Percentiles rank a stretch among this genome's conserved stretches.
These are phyloP conservation scores for Daldinia eschscholtzii DNA, from an alignment of 2,329 filamentous ascomycete genomes.

Conservation along the genomic window DNA sequence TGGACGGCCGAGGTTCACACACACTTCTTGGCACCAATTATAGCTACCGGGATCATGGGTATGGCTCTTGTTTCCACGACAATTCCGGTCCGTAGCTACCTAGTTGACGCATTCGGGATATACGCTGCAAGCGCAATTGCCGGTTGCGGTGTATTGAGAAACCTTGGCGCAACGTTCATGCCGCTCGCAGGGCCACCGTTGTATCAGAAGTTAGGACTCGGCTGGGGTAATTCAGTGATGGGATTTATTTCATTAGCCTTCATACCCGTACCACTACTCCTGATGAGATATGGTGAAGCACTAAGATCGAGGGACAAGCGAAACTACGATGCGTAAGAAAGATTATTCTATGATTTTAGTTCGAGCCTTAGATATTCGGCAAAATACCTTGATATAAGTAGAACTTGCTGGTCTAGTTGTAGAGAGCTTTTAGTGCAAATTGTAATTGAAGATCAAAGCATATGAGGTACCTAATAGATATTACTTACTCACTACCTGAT, in stretches of 20 bases:
- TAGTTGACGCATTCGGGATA: constrained; percentile 31
- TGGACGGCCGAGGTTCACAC: constrained; percentile 27
- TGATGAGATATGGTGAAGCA: constrained; percentile 47
- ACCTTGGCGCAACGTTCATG: constrained; percentile 58
- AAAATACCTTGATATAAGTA: not conserved
- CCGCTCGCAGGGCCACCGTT: constrained; percentile 64
- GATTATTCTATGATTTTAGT: not conserved
- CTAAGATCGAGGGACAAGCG: constrained; percentile 51
- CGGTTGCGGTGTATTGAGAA: constrained; percentile 61
- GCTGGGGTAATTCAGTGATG: constrained; percentile 40
- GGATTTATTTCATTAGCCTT: constrained; percentile 37
- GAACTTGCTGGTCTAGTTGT: not conserved
- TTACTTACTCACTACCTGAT: not conserved
- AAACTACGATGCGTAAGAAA: constrained; percentile 14
- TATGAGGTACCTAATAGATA: not conserved
- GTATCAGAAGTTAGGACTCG: constrained; percentile 48
- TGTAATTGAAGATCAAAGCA: not conserved
- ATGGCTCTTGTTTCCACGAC: constrained; percentile 26
- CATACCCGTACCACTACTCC: constrained; percentile 33
- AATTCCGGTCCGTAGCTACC: constrained; percentile 28
- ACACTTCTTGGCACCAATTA: constrained; percentile 32
- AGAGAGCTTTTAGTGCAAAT: not conserved
- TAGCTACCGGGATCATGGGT: constrained; percentile 28
- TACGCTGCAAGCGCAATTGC: constrained; percentile 33
- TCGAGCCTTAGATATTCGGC: not conserved